Base-by-base conservation (phyloP, 345 rosid genomes). In the thale cress (Arabidopsis thaliana) region DNA sequence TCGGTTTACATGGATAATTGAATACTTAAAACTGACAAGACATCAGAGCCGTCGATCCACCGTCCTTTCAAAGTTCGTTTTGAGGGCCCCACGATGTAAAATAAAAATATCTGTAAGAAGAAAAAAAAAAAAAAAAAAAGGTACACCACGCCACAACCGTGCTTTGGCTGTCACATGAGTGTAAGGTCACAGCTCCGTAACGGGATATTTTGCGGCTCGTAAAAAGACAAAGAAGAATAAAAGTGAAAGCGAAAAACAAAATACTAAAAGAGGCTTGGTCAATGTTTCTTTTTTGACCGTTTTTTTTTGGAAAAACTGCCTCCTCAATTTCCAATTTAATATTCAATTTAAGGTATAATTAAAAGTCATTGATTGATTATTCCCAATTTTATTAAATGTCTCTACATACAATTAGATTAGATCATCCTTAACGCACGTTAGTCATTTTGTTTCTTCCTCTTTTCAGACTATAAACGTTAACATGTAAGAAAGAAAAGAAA, bases 21-120 rank as follows among this genome's bases (percentile, higher is more conserved):
- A n/a, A 46, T 23, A 16, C 9, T 23, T 6, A n/a, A 55, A 40
- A 75, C 70, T 68, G 79, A 76, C 79, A 69, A 34, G 50, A 42
- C 36, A 68, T 76, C 79, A 52, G 74, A 76, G 79, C 79, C 70
- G 79, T 68, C 74, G 79, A 76, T 61, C 79, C 22, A 4, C 30
- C 57, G 75, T 76, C 70, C 69, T 61, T 55, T 9, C 20, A 24
- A 59, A 76, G 59, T 76, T 68, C 57, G 71, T 77, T 77, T 67
- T 14, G 67, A 28, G 72, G 80, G 80, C 3, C 67, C 76, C 76
- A 77, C 56, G 7, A 0, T 30, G 4, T 4, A 37, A 42, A 52
- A 5, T 2, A 11, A 37, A 28, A 64, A 64, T 46, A 59, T 57
- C 69, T 59, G 22, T 30, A 44, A 38, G 67, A 69, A 65, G 65